phyloP scores from a whole-genome alignment of 2,329 filamentous ascomycete genomes.

The Botrytis pseudocinerea region DNA sequence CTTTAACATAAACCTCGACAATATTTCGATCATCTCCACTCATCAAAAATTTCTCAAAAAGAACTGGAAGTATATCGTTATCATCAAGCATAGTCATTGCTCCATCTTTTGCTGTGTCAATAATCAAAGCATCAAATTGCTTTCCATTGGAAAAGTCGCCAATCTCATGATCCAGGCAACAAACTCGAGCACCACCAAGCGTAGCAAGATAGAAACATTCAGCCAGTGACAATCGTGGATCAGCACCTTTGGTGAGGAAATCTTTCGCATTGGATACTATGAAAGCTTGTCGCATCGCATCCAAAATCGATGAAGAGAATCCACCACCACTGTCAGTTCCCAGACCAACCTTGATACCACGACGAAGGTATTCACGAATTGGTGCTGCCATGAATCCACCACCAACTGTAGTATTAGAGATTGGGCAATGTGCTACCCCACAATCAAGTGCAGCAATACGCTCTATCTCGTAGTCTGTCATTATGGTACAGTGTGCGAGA shows the following conservation, averaged over 20 bases:
- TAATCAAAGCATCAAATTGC: constrained; percentile 86
- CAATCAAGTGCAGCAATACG: constrained; percentile 51
- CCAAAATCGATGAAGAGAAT: constrained; percentile 60
- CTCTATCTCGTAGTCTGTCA: constrained; percentile 56
- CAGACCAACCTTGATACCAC: constrained; percentile 64
- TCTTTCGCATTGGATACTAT: constrained; percentile 53
- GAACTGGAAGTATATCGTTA: constrained; percentile 22
- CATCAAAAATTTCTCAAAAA: constrained; percentile 86
- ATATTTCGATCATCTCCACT: constrained; percentile 89
- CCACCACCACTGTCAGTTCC: constrained; percentile 66
- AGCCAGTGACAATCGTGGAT: constrained; percentile 26
- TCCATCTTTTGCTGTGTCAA: constrained; percentile 68
- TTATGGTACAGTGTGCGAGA: constrained; percentile 66
- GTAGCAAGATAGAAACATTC: constrained; percentile 52
- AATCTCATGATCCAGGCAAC: constrained; percentile 62
- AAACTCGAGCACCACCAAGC: constrained; percentile 50
- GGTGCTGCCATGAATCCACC: constrained; percentile 64
- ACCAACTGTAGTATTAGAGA: constrained; percentile 63
- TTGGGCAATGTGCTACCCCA: constrained; percentile 64
- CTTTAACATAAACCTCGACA: constrained; percentile 80
- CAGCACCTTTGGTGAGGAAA: constrained; percentile 44
- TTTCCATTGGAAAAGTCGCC: constrained; percentile 82
- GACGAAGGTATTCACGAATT: constrained; percentile 56
- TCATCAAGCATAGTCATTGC: constrained; percentile 26
- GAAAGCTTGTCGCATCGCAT: constrained; percentile 57